A percentile compares a stretch with the other conserved stretches of the same genome.
phyloP scores from a whole-genome alignment of 208 protist genomes.

The Herpetomonas tarakana region DNA sequence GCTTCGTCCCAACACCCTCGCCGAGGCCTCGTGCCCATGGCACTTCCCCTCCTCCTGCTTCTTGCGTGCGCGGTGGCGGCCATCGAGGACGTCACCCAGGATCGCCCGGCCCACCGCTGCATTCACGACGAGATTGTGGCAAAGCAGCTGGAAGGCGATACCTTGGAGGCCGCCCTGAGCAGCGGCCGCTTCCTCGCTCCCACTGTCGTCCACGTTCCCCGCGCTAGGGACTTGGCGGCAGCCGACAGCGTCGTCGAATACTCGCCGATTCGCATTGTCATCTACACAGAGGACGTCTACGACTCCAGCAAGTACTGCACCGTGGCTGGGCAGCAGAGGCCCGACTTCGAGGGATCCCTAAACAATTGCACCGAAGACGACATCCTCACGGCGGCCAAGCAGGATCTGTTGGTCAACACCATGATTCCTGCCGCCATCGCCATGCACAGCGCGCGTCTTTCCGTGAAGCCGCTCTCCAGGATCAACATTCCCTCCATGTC shows the following conservation, averaged over 20 bases:
- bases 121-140: not conserved
- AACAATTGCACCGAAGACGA: conserved; percentile 5
- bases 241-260: not conserved
- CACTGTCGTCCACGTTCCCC: not conserved
- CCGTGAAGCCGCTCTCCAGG: conserved; percentile 9
- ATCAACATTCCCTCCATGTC: not conserved
- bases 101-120: not conserved
- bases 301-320: conserved; percentile 13
- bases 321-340: not conserved
- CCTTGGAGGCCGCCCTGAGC: not conserved
- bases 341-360: conserved; percentile 11
- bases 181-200: not conserved
- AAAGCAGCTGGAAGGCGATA: not conserved
- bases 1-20: no score
- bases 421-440: conserved; percentile 15
- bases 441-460: conserved; percentile 16
- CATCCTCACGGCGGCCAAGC: conserved; percentile 11
- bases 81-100: no score
- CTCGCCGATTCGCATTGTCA: conserved; percentile 1
- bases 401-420: conserved; percentile 2
- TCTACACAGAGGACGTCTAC: conserved; percentile 15
- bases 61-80: no score
- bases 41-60: no score
- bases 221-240: not conserved
- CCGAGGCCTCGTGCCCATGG: no score